Base-by-base conservation (phyloP, 1,284 basidiomycete genomes). In the Puccinia horiana region DNA sequence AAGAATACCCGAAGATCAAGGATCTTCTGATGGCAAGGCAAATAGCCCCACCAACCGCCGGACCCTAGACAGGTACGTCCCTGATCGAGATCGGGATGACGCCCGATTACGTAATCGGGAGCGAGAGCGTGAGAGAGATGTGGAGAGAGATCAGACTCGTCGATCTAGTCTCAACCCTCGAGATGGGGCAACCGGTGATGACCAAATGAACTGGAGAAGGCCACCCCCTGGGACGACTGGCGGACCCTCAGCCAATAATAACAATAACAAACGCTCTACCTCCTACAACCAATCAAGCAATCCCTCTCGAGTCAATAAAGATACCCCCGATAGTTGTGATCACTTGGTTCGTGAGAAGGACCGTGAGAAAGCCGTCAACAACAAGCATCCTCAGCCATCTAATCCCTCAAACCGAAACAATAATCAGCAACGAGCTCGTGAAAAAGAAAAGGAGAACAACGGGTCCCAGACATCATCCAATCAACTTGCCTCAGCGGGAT, bases 21-120 rank as follows among this genome's bases (percentile, higher is more conserved):
- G 44, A 35, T 58, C 47, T 5, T 44, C 69, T 12, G 78, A 81
- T 44, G 72, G 54, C 9, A 72, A 72, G 42, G 0, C 11, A 16
- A 65, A 65, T 23, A 65, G 40, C 61, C 20, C 35, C 61, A 40
- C 8, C 35, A 63, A 67, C 32, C 80, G 78, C n/a, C 69, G 78
- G n/a, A 74, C 69, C 20, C 40, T 74, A n/a, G 78, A 81, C 37
- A 54, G 78, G 29, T 81, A 61, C n/a, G 52, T 72, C 26, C 67
- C 67, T 42, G 78, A 81, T 81, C 54, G 65, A 42, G 67, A 79
- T 52, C 76, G 76, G 65, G 76, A 77, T 54, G 77, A 70, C 26
- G 54, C 54, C 20, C 74, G 74, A 42, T 40, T 63, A 63, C 74
- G 74, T 76, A 63, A 76, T 76, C 74, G 74, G 14, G 72, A 74